Conservation (phyloP, 164 flowering plant species). For the Echeveria elegans region DNA sequence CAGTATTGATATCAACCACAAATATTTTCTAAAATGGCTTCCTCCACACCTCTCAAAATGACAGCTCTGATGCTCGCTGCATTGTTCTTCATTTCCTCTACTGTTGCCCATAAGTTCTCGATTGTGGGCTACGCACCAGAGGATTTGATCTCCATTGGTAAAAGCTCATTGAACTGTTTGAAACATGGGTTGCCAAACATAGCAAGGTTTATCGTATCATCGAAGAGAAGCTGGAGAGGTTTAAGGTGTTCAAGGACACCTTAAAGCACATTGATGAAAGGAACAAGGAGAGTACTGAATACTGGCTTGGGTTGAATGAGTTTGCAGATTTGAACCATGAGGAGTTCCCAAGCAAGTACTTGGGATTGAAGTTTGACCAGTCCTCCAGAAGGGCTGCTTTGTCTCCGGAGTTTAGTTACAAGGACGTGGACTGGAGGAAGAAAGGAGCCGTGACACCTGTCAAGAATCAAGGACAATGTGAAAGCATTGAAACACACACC, state of each 20-base stretch:
- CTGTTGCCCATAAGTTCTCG: conserved; percentile 28
- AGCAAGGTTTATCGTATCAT: conserved; percentile 20
- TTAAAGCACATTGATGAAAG: conserved; percentile 28
- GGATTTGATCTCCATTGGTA: conserved; percentile 25
- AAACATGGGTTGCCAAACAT: conserved; percentile 32
- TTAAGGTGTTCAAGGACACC: conserved; percentile 32
- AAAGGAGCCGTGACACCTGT: conserved; percentile 41
- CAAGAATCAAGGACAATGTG: conserved; percentile 48
- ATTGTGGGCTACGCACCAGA: conserved; percentile 38
- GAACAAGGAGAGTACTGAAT: conserved; percentile 25
- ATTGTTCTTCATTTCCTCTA: conserved; percentile 1
- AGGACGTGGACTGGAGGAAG: conserved; percentile 39
- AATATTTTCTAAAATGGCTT: neutral
- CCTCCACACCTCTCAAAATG: neutral
- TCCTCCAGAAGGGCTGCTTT: conserved; percentile 10
- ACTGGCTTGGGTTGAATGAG: conserved; percentile 42
- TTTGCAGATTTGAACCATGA: conserved; percentile 41
- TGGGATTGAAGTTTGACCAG: conserved; percentile 21
- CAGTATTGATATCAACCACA: no score
- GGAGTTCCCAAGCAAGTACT: conserved; percentile 31
- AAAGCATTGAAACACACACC: no score
- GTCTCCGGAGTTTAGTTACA: conserved; percentile 20
- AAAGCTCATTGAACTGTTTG: conserved; percentile 28
- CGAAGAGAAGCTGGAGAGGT: conserved; percentile 30
- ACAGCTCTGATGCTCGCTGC: neutral